phyloP scores from a whole-genome alignment of 2,329 filamentous ascomycete species.

The Epichloe scottii region DNA sequence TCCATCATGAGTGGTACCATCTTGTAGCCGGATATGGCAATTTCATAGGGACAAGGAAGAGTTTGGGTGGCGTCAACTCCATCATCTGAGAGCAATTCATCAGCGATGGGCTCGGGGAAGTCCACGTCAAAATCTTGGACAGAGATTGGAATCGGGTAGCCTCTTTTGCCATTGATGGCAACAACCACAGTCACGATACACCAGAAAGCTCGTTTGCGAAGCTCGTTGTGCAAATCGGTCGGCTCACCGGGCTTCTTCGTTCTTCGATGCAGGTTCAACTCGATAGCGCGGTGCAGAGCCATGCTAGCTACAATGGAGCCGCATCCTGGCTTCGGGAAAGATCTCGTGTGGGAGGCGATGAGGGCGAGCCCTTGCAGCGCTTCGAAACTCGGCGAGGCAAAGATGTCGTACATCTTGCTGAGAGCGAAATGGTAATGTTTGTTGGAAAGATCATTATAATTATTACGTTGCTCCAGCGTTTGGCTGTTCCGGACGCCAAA shows the following conservation, averaged over 20 bases:
- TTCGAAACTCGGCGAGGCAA: slow-evolving; percentile 46
- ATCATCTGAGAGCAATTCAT: slow-evolving; percentile 55
- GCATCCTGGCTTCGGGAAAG: slow-evolving; percentile 67
- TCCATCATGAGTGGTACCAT: slow-evolving; percentile 57
- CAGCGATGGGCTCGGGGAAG: slow-evolving; percentile 57
- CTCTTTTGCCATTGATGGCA: slow-evolving; percentile 62
- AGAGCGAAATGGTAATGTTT: slow-evolving; percentile 68
- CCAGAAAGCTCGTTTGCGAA: slow-evolving; percentile 73
- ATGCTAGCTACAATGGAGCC: slow-evolving; percentile 56
- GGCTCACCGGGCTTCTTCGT: slow-evolving; percentile 35
- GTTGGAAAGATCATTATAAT: slow-evolving; percentile 54
- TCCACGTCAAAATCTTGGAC: slow-evolving; percentile 69
- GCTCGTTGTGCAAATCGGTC: slow-evolving; percentile 54
- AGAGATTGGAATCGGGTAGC: slow-evolving; percentile 62
- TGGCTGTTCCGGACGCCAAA: slow-evolving; percentile 58
- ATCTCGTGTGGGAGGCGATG: slow-evolving; percentile 59
- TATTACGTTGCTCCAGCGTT: slow-evolving; percentile 37
- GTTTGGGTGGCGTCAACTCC: slow-evolving; percentile 43
- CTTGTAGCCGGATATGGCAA: slow-evolving; percentile 54
- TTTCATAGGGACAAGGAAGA: slow-evolving; percentile 52
- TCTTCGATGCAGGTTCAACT: slow-evolving; percentile 65
- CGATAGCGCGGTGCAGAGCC: slow-evolving; percentile 56
- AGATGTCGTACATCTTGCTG: slow-evolving; percentile 53
- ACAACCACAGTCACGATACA: slow-evolving; percentile 52
- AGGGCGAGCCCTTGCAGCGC: slow-evolving; percentile 63